Percentiles rank a stretch among this genome's conserved stretches.
Conservation (phyloP, 2,329 filamentous ascomycete genomes). For the Penicillium sp. region DNA sequence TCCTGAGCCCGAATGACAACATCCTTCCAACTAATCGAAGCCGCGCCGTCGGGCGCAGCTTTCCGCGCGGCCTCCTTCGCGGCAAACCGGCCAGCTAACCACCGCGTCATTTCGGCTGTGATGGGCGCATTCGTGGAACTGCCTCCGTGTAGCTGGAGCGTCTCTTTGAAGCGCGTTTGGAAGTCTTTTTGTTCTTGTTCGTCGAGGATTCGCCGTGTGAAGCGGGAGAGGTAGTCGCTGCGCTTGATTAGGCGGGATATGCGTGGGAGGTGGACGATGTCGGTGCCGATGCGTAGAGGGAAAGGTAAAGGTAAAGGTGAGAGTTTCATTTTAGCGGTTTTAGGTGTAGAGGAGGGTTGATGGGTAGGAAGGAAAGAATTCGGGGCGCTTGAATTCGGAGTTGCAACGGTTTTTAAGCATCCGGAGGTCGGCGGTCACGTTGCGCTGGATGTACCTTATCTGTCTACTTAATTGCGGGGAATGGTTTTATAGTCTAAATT, state of each 20-base stretch:
- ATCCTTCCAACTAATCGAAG: constrained; percentile 61
- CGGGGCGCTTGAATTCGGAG: not conserved
- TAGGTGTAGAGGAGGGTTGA: not conserved
- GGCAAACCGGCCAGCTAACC: constrained; percentile 58
- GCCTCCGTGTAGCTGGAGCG: constrained; percentile 1
- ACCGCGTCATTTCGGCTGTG: constrained; percentile 39
- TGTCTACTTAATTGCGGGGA: not conserved
- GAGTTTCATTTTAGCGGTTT: constrained; percentile 30
- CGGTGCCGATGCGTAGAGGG: constrained; percentile 70
- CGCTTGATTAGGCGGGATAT: constrained; percentile 59
- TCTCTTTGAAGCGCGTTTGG: constrained; percentile 30
- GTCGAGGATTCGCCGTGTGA: constrained; percentile 43
- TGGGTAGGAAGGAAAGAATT: not conserved
- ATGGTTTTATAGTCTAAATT: not conserved
- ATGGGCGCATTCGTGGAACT: constrained; percentile 1
- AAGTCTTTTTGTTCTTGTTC: constrained; percentile 41
- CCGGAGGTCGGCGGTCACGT: not conserved
- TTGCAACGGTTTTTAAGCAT: not conserved
- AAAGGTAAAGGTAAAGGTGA: constrained; percentile 59
- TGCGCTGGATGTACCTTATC: not conserved
- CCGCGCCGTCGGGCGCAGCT: constrained; percentile 57
- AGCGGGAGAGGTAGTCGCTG: constrained; percentile 37
- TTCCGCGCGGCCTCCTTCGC: constrained; percentile 76
- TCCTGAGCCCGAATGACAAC: constrained; percentile 47
- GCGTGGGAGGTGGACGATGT: constrained; percentile 70